Evolutionary conservation across 1,284 basidiomycete species (phyloP).

Genomic region (Pisolithus thermaeus): DNA sequence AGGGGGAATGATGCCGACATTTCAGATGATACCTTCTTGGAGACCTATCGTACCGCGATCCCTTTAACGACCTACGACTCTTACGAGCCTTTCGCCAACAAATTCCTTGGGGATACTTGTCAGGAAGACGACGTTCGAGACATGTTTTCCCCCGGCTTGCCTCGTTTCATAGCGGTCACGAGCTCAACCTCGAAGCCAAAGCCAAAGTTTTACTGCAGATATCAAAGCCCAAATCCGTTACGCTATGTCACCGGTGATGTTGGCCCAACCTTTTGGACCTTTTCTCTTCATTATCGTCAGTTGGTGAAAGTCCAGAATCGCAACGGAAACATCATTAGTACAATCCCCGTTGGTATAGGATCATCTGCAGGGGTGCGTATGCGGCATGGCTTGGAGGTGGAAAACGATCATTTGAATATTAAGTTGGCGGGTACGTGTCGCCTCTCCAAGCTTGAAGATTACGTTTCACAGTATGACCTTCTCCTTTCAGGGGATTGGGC

Average conservation of each 20-base stretch:
- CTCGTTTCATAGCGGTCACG: slow-evolving; percentile 5
- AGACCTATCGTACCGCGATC: slow-evolving; percentile 1
- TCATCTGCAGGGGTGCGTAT: background rate
- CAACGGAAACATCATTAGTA: background rate
- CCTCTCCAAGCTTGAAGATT: too few species aligned
- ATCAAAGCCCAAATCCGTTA: background rate
- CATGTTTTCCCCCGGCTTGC: slow-evolving; percentile 9
- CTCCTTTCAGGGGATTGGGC: background rate
- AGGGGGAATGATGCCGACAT: background rate
- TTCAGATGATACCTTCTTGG: background rate
- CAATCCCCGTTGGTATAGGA: background rate
- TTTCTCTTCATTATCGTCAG: background rate
- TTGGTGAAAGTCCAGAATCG: background rate
- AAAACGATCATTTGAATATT: background rate
- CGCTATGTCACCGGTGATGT: background rate
- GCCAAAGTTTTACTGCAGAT: slow-evolving; percentile 5
- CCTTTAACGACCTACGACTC: slow-evolving; percentile 5
- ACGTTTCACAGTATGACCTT: too few species aligned
- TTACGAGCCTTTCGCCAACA: slow-evolving; percentile 3
- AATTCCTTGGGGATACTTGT: slow-evolving; percentile 1
- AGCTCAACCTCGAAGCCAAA: slow-evolving; percentile 2
- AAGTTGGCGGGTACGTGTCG: background rate
- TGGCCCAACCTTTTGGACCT: background rate
- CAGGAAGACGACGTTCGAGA: background rate
- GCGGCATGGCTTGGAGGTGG: background rate